Percentiles rank a stretch among this genome's conserved stretches.
Conservation (phyloP, 2,329 filamentous ascomycete species). For the Claviceps sp. region DNA sequence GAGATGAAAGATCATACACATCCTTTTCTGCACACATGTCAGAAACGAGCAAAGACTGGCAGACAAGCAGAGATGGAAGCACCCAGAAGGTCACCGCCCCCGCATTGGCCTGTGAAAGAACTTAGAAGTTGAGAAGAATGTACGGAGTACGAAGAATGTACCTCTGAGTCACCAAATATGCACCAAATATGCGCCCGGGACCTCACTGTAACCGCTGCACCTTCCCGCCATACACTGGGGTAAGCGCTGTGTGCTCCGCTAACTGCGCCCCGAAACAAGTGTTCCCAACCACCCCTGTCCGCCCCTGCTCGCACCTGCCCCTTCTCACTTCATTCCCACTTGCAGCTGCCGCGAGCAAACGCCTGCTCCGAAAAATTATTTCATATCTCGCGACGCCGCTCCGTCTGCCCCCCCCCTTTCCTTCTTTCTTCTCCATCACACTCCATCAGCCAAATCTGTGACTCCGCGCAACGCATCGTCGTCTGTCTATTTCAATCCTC, state of each 20-base stretch:
- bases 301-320: conserved; percentile 2
- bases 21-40: no score
- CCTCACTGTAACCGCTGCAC: no score
- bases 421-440: conserved; percentile 27
- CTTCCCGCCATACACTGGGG: no score
- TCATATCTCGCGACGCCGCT: conserved; percentile 22
- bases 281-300: neutral
- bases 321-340: neutral
- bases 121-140: no score
- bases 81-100: neutral
- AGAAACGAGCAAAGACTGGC: no score
- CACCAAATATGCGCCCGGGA: no score
- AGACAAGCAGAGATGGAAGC: neutral
- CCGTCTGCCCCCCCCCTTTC: conserved; percentile 13
- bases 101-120: neutral
- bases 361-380: conserved; percentile 22
- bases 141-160: no score
- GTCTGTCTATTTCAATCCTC: conserved; percentile 29
- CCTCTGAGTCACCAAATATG: no score
- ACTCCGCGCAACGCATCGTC: conserved; percentile 34
- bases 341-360: conserved; percentile 4
- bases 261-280: no score
- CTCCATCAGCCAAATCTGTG: conserved; percentile 29
- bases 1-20: no score
- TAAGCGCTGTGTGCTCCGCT: no score